Conservation (phyloP, 2,329 filamentous ascomycete genomes). For the Calonectria pauciramosa region DNA sequence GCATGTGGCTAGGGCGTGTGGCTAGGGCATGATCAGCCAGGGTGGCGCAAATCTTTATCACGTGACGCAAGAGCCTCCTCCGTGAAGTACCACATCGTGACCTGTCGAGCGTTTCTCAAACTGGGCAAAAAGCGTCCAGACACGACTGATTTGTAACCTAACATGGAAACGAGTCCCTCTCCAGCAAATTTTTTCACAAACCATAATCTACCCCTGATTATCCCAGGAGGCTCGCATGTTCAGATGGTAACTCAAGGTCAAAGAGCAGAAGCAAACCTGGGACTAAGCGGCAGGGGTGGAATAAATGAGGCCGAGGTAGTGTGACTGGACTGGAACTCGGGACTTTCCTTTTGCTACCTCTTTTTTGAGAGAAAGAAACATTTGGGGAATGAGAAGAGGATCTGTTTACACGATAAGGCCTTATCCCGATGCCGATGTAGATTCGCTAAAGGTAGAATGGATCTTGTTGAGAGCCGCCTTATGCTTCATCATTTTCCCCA, state of each 20-base stretch:
- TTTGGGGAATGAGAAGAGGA: not conserved
- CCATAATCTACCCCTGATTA: not conserved
- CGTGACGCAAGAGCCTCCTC: not conserved
- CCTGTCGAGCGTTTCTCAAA: not conserved
- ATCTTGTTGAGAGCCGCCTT: not conserved
- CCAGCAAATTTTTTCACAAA: not conserved
- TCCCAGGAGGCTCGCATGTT: not conserved
- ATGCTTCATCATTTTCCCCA: not conserved
- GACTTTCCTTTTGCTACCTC: not conserved
- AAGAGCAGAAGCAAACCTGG: conserved; percentile 21
- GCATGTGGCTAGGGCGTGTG: conserved; percentile 16
- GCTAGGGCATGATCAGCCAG: not conserved
- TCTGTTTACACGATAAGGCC: too few relatives aligned
- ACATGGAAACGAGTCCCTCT: not conserved
- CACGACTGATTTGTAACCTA: not conserved
- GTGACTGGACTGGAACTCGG: not conserved
- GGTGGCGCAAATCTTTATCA: not conserved
- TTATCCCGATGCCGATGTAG: not conserved
- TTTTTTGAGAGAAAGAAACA: not conserved
- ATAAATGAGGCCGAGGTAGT: not conserved
- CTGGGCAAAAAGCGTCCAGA: too few relatives aligned
- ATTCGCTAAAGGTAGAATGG: not conserved
- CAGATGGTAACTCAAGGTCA: not conserved
- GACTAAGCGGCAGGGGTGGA: conserved; percentile 7
- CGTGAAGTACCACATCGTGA: too few relatives aligned